Evolutionary conservation across 2,329 filamentous ascomycete species (phyloP), one percentile per base, ranked within the genome.

Genomic region (Leptodontidium sp.): DNA sequence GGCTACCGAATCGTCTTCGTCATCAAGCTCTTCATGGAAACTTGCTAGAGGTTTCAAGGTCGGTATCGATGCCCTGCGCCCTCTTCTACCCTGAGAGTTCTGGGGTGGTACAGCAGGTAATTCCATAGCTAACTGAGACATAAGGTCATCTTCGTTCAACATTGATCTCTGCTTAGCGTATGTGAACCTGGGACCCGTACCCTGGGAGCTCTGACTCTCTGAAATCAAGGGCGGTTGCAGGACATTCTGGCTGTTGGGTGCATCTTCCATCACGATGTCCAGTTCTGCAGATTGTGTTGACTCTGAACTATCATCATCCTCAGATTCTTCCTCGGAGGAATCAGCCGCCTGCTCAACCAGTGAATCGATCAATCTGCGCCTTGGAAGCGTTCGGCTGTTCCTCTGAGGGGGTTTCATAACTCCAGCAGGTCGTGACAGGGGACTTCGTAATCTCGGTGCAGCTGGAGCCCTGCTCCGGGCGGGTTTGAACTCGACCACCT

Each of bases 91-190:
- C 14, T 70, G 64, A 15, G 70, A 59, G 17, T n/a, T 45, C 52
- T 74, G 66, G 11, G 67, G 40, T 15, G 70, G 55, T 45, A 73
- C 69, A 3, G 67, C 57, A 7, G 77, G 77, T 65, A 79, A 69
- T 40, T 76, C 75, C 64, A 77, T 68, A 29, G 73, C 73, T 11
- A 78, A 66, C 32, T 77, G 69, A 52, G 71, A 50, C 74, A 78
- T 77, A 14, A 78, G 59, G 68, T 78, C 76, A 64, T 76, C 70
- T 43, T 79, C 78, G 14, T 72, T 75, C 21, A 79, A 71, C 77
- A 79, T 78, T 8, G 78, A 78, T 29, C 78, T 70, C 65, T 78
- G 76, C 45, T 74, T 70, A 63, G 76, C 76, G 64, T 79, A 79
- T 5, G 77, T 79, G 58, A 78, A 70, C 63, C 73, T 78, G 8